Base-by-base conservation (phyloP, 2,329 filamentous ascomycete genomes). In the Paecilomyces niveus region DNA sequence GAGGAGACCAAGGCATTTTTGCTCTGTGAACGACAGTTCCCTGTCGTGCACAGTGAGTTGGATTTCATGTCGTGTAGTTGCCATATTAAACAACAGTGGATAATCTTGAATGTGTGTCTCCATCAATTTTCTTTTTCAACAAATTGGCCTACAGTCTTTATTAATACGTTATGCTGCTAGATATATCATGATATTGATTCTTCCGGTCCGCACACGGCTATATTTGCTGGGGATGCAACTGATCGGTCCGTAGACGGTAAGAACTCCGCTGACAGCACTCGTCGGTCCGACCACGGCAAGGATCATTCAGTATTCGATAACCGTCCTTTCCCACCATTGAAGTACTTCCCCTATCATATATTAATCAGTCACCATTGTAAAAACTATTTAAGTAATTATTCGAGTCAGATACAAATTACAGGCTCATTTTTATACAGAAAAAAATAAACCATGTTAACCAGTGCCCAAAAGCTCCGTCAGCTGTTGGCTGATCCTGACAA, bases 401-500 rank as follows among this genome's bases (percentile, higher is more conserved):
- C 5, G n/a, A 39, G 35, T 7, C 35, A 39, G 35, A 39, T 6
- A n/a, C 35, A 39, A 39, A 1, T 39, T 39, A 39, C 5, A 39
- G n/a, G 3, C 13, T 39, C n/a, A 15, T 39, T 39, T 39, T 4
- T 39, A 22, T 54, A 32, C 31, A 22, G 31, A 31, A 18, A 39
- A 22, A 18, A 39, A 39, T 18, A 54, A 22, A 54, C 21, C 26
- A 18, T 54, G 21, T 11, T 13, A 3, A 61, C 58, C 15, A 33
- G 58, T 24, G 58, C 56, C 50, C 39, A 57, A 10, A 60, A 53
- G 39, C 75, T 81, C 50, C 74, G 78, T 54, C 67, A 74, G 53
- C 73, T 75, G 55, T 66, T 81, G 15, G 65, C 68, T 1, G 71
- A 77, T 21, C 64, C 70, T 11, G 67, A 73, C 32, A 72, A 76